Base-by-base conservation (phyloP, 2,329 filamentous ascomycete genomes). In the Neurospora crassa region DNA sequence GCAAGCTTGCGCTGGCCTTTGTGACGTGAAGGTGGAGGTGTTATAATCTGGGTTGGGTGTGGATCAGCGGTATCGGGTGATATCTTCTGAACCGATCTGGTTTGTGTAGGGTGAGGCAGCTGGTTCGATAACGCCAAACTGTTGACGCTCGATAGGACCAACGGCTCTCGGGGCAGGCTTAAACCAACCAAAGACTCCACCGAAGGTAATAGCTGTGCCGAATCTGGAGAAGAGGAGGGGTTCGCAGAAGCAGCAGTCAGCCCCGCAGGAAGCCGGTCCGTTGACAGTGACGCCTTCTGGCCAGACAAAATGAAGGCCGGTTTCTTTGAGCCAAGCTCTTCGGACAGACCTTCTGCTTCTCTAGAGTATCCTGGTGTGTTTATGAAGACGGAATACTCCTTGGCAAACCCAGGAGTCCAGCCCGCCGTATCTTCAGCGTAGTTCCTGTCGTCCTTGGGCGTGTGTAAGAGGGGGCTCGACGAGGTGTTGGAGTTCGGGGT, bases 321-420 rank as follows among this genome's bases (percentile, higher is more conserved):
- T 73, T 78, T 82, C 70, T 76, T 80, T 74, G 77, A 77, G 24
- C 78, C 76, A 76, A 84, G 84, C 75, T 86, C 84, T 74, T 80
- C 76, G 77, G 86, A 87, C 16, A 80, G 78, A 71, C 78, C 82
- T 71, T 83, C 81, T 63, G 81, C 79, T 70, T 82, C 84, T 76
- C 82, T 82, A 70, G 89, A 81, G 77, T 88, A 87, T 68, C 86
- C 88, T 18, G 88, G 88, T 10, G 88, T 89, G n/a, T 84, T 88
- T 29, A 63, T 63, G 82, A 90, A 90, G 76, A 90, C 87, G 73
- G 88, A 89, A 76, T 88, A 90, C 74, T 90, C 88, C 77, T 90
- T 87, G 74, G 88, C 87, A 81, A 89, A 90, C 71, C 84, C 84
- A 78, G 88, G 88, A 67, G 88, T 90, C 84, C 86, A 88, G 75